Base-by-base conservation (phyloP, 2,329 filamentous ascomycete genomes). In the Magnaporthales sp. region DNA sequence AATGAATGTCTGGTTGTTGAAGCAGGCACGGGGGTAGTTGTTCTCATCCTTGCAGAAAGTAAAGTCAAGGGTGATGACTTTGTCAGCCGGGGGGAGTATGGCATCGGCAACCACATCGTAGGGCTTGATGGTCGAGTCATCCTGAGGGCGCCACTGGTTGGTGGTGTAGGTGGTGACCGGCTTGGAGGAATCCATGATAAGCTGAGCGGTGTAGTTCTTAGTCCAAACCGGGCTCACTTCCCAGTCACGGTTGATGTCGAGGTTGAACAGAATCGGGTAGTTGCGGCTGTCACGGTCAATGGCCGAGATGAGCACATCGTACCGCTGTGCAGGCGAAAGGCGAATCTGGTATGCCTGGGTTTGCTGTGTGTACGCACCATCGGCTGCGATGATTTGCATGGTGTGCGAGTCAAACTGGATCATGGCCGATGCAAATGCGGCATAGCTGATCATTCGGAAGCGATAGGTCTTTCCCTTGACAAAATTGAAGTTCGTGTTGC, bases 1-100 rank as follows among this genome's bases (percentile, higher is more conserved):
- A n/a, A 89, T 83, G 73, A 91, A 92, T 7, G 88, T 88, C 61
- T 86, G 77, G 70, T 85, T 84, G 76, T 91, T 92, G 75, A 88
- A 80, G 72, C 80, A 86, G 11, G 83, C 81, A 30, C 91, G 89
- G 67, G 83, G 83, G 31, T 85, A 83, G 8, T 86, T 86, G 70
- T 91, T 84, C 30, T 76, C 79, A 60, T 91, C 84, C 29, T 83
- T 80, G 73, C 86, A 84, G 78, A 89, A 89, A 63, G 75, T 72
- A 67, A 87, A 83, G 72, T 80, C 77, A 4, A 91, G 80, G 24
- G 80, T 79, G 69, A 91, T 80, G 19, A 82, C 80, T 71, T 84
- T 80, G 72, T 85, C 80, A 1, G 87, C 83, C 0, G 83, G 75
- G 9, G 67, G 67, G 6, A 67, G 66, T 0, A 67, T 63, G 1